Percentiles rank a stretch among this genome's conserved stretches.
Conservation (phyloP, 2,329 filamentous ascomycete genomes). For the Epichloe gansuensis region DNA sequence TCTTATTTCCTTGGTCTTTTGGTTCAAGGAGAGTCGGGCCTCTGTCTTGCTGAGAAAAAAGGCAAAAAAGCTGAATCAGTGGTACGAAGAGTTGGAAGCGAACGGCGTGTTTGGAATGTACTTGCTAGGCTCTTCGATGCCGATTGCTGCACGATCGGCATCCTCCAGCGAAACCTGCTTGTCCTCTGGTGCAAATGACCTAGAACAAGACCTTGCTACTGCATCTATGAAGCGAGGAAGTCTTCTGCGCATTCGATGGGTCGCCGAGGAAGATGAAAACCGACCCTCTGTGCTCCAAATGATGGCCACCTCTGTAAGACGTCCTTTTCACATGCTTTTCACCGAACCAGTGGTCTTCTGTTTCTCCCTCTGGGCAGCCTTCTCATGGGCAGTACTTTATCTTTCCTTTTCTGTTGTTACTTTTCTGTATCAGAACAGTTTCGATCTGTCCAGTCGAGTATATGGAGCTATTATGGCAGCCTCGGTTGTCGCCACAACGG, state of each 20-base stretch:
- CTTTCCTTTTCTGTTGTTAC: constrained; percentile 72
- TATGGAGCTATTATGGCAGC: constrained; percentile 64
- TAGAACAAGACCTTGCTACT: neutral
- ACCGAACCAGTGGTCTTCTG: constrained; percentile 72
- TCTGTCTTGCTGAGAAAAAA: constrained; percentile 68
- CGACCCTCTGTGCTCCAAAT: constrained; percentile 53
- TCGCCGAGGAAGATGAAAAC: constrained; percentile 67
- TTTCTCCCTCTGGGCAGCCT: constrained; percentile 82
- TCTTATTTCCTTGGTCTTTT: constrained; percentile 45
- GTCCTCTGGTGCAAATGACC: neutral
- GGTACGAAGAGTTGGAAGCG: constrained; percentile 62
- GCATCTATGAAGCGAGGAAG: neutral
- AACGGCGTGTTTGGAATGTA: constrained; percentile 43
- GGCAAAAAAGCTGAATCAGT: constrained; percentile 59
- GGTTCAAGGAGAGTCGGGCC: constrained; percentile 74
- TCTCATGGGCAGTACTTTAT: constrained; percentile 83
- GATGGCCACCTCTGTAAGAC: constrained; percentile 59
- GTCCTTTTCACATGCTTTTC: constrained; percentile 65
- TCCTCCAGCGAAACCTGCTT: constrained; percentile 7
- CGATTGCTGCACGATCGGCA: constrained; percentile 9
- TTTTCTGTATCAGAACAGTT: constrained; percentile 55
- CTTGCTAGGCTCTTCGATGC: constrained; percentile 12
- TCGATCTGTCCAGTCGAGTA: constrained; percentile 54
- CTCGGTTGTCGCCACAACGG: constrained; percentile 48
- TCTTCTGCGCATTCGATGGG: constrained; percentile 55